A percentile compares a stretch with the other conserved stretches of the same genome.
Conservation (phyloP, 768 basidiomycete species). For the Suillus discolor region DNA sequence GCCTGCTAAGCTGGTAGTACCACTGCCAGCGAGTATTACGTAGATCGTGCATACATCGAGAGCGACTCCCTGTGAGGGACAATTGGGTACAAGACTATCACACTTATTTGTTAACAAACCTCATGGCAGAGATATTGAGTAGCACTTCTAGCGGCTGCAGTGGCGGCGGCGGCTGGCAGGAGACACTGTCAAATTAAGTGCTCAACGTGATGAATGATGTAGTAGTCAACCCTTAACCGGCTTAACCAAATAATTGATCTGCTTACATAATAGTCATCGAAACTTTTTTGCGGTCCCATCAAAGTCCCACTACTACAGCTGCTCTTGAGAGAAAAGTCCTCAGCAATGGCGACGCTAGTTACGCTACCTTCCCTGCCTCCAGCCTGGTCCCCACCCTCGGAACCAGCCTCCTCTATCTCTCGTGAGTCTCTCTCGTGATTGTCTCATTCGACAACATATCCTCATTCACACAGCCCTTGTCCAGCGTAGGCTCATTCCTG, state of each 20-base stretch:
- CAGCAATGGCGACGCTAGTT: slow-evolving; percentile 26
- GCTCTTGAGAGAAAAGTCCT: background rate
- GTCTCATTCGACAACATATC: slow-evolving; percentile 8
- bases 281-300: slow-evolving; percentile 9
- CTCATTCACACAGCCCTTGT: slow-evolving; percentile 36
- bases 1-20: background rate
- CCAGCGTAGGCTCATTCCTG: slow-evolving; percentile 68
- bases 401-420: slow-evolving; percentile 23
- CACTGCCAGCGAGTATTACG: background rate
- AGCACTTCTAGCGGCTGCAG: background rate
- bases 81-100: background rate
- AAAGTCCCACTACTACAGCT: background rate
- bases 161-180: background rate
- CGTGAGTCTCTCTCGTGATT: slow-evolving; percentile 21
- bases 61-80: background rate
- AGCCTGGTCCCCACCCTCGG: slow-evolving; percentile 23
- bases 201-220: background rate
- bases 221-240: background rate
- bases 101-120: background rate
- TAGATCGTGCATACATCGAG: background rate
- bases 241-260: background rate
- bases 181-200: background rate
- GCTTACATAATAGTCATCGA: slow-evolving; percentile 2
- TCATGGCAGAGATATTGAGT: background rate
- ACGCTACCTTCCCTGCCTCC: slow-evolving; percentile 29